These are phyloP conservation scores for Microbotryomycetes sp. DNA, from an alignment of 1,284 basidiomycete species.

Conservation along the genomic window DNA sequence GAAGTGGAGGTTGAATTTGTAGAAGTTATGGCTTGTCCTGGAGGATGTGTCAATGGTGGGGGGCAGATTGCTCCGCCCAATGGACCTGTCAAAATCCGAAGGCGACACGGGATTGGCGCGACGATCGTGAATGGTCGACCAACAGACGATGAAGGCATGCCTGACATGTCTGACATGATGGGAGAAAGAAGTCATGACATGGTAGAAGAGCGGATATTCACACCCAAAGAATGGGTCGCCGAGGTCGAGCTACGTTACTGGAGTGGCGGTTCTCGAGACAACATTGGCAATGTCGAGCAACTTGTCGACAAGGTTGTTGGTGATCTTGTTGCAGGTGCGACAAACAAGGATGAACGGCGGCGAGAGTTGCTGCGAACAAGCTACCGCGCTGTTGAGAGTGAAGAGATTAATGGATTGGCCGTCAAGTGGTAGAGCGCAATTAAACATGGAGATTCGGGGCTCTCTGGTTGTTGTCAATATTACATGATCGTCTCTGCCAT, in stretches of 20 bases:
- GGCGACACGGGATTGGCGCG: conserved; percentile 44
- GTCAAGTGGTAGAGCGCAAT: conserved; percentile 69
- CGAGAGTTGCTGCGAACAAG: conserved; percentile 63
- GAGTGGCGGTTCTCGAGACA: conserved; percentile 24
- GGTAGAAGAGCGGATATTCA: conserved; percentile 21
- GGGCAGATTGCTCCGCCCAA: conserved; percentile 71
- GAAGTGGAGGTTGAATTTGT: conserved; percentile 81
- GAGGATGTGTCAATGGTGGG: conserved; percentile 95
- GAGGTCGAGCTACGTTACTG: conserved; percentile 29
- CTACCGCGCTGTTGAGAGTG: conserved; percentile 80
- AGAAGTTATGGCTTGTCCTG: conserved; percentile 98
- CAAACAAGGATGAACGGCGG: conserved; percentile 45
- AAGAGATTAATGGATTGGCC: conserved; percentile 64
- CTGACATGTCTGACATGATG: conserved; percentile 42
- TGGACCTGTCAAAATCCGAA: conserved; percentile 8
- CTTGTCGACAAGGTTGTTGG: not conserved
- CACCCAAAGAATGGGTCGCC: conserved; percentile 34
- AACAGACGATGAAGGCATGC: conserved; percentile 49
- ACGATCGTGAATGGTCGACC: conserved; percentile 56
- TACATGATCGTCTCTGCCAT: too few species aligned
- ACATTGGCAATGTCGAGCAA: conserved; percentile 16
- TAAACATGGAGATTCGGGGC: too few species aligned
- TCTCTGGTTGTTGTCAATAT: too few species aligned
- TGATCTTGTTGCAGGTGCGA: not conserved
- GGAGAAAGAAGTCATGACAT: conserved; percentile 5